A percentile compares a stretch with the other conserved stretches of the same genome.
phyloP scores from a whole-genome alignment of 495 filamentous ascomycete genomes.

The Extremus antarcticus region DNA sequence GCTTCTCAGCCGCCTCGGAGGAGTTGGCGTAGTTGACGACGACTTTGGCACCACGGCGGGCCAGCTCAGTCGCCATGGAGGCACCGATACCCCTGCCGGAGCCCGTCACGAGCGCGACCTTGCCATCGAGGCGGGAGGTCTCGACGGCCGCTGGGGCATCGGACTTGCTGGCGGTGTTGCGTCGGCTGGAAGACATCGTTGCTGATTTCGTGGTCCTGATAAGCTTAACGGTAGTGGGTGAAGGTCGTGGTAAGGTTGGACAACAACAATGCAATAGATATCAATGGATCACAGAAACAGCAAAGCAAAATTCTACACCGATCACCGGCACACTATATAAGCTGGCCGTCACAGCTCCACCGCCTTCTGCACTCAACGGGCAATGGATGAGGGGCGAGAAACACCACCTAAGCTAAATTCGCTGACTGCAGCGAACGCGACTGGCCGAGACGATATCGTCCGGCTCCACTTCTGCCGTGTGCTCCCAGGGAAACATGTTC shows the following conservation, averaged over 20 bases:
- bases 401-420: not conserved
- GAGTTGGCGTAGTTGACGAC: conserved; percentile 38
- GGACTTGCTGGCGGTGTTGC: no score
- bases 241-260: not conserved
- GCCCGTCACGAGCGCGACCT: conserved; percentile 36
- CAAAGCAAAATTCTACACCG: not conserved
- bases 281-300: not conserved
- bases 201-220: not conserved
- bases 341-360: not conserved
- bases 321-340: not conserved
- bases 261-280: not conserved
- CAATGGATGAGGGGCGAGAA: not conserved
- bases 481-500: no score
- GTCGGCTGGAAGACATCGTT: not conserved
- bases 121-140: conserved; percentile 32
- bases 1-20: conserved; percentile 36
- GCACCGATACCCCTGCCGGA: conserved; percentile 36
- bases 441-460: not conserved
- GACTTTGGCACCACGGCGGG: conserved; percentile 36
- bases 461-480: not conserved
- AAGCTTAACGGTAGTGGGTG: not conserved
- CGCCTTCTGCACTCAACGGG: not conserved
- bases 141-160: not conserved
- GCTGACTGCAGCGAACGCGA: not conserved
- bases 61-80: conserved; percentile 36